A percentile compares a stretch with the other conserved stretches of the same genome.
Conservation (phyloP, 2,329 filamentous ascomycete genomes). For the Epicoccum sorghinum region DNA sequence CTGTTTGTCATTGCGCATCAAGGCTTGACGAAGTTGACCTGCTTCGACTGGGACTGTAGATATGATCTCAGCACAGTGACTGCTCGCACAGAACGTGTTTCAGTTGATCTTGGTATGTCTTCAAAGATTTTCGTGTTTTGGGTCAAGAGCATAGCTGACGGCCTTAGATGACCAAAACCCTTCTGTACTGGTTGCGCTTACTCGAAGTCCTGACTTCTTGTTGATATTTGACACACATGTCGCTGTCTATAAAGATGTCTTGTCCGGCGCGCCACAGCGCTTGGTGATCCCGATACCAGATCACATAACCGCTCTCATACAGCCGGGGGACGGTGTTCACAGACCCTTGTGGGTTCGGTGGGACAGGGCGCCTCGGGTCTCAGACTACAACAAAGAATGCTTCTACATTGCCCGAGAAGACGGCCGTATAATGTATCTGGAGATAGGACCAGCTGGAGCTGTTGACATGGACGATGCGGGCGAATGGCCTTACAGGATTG, state of each 20-base stretch:
- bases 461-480: slow-evolving; percentile 51
- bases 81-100: slow-evolving; percentile 34
- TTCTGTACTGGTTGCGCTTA: slow-evolving; percentile 50
- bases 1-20: slow-evolving; percentile 63
- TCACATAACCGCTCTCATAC: slow-evolving; percentile 54
- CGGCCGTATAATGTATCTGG: slow-evolving; percentile 75
- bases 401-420: slow-evolving; percentile 90
- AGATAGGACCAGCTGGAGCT: slow-evolving; percentile 59
- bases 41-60: slow-evolving; percentile 59
- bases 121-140: not conserved
- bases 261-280: slow-evolving; percentile 47
- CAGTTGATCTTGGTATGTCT: slow-evolving; percentile 35
- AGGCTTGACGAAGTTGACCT: slow-evolving; percentile 54
- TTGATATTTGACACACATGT: slow-evolving; percentile 48
- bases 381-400: slow-evolving; percentile 68
- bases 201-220: slow-evolving; percentile 49
- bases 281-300: slow-evolving; percentile 20
- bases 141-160: slow-evolving; percentile 12
- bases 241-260: slow-evolving; percentile 47
- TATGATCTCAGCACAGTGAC: slow-evolving; percentile 46
- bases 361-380: slow-evolving; percentile 73
- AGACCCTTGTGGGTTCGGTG: slow-evolving; percentile 79
- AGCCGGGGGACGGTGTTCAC: slow-evolving; percentile 39
- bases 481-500: slow-evolving; percentile 74
- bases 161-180: slow-evolving; percentile 43